phyloP scores from a whole-genome alignment of 306 rosid species.

The Lathyrus aphaca region DNA sequence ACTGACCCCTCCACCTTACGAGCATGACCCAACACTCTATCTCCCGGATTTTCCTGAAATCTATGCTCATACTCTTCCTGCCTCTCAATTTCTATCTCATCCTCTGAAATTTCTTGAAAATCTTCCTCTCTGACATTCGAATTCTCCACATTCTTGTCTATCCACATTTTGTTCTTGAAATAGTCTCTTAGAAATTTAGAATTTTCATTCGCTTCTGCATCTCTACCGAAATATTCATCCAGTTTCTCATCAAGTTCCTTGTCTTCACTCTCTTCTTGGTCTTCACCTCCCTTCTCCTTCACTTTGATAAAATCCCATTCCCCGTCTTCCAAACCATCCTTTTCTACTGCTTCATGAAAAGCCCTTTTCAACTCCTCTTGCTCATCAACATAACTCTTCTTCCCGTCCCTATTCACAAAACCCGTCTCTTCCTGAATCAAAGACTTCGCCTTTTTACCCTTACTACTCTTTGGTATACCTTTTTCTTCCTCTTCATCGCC shows the following conservation, averaged over 20 bases:
- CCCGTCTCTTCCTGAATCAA: conserved; percentile 62
- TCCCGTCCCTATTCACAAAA: conserved; percentile 40
- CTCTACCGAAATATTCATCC: conserved; percentile 70
- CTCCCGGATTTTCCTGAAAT: conserved; percentile 80
- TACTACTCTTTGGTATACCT: conserved; percentile 22
- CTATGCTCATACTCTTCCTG: conserved; percentile 84
- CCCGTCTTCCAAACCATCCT: conserved; percentile 48
- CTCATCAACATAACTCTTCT: conserved; percentile 59
- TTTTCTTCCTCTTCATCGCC: conserved; percentile 42
- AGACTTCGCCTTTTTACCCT: conserved; percentile 46
- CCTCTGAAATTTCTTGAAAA: conserved; percentile 63
- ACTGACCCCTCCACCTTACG: conserved; percentile 76
- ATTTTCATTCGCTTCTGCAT: conserved; percentile 50
- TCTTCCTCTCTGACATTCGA: conserved; percentile 55
- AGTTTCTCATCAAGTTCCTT: conserved; percentile 56
- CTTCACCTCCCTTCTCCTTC: conserved; percentile 48
- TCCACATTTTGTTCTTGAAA: conserved; percentile 73
- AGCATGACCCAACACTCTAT: conserved; percentile 75
- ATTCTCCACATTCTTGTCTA: conserved; percentile 44
- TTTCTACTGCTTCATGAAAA: conserved; percentile 59
- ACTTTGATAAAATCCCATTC: conserved; percentile 57
- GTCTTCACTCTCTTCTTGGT: conserved; percentile 41
- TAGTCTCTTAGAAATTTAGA: conserved; percentile 58
- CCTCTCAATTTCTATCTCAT: conserved; percentile 68
- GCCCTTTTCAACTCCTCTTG: conserved; percentile 68